phyloP scores from a whole-genome alignment of 1,139 yeast genomes.

The Hyphopichia wangnamkhiaoensis region DNA sequence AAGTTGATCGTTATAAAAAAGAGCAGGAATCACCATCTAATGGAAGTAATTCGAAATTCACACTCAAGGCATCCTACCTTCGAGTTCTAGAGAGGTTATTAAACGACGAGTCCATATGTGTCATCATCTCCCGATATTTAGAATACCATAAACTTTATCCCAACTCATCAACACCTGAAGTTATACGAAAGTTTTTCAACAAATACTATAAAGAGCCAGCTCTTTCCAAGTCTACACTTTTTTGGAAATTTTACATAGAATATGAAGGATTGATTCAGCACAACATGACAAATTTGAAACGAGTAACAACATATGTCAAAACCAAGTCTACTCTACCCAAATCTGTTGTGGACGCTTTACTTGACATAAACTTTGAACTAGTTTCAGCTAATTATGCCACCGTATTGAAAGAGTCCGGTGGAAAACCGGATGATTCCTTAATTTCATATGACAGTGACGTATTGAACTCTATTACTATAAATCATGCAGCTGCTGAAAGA shows the following conservation, averaged over 20 bases:
- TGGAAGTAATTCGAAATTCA: conserved; percentile 3
- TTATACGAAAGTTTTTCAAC: conserved; percentile 41
- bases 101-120: conserved; percentile 34
- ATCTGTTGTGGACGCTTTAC: conserved; percentile 40
- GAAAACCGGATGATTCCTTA: conserved; percentile 20
- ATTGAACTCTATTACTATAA: conserved; percentile 30
- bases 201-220: conserved; percentile 36
- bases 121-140: conserved; percentile 25
- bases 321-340: conserved; percentile 49
- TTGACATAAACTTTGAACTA: conserved; percentile 22
- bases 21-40: conserved; percentile 3
- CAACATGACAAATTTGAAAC: conserved; percentile 44
- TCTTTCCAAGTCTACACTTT: conserved; percentile 42
- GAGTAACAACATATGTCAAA: conserved; percentile 45
- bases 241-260: conserved; percentile 59
- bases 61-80: conserved; percentile 6
- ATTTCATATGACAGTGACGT: conserved; percentile 24
- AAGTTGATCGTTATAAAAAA: conserved; percentile 9
- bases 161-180: conserved; percentile 1
- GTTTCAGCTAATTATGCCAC: conserved; percentile 25
- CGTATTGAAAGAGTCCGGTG: conserved; percentile 12
- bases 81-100: conserved; percentile 13
- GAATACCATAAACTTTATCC: conserved; percentile 5
- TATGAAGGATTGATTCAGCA: conserved; percentile 46
- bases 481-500: conserved; percentile 24